Evolutionary conservation across 2,329 filamentous ascomycete genomes (phyloP), one percentile per base, ranked within the genome.

Genomic region (Stylonectria norvegica): DNA sequence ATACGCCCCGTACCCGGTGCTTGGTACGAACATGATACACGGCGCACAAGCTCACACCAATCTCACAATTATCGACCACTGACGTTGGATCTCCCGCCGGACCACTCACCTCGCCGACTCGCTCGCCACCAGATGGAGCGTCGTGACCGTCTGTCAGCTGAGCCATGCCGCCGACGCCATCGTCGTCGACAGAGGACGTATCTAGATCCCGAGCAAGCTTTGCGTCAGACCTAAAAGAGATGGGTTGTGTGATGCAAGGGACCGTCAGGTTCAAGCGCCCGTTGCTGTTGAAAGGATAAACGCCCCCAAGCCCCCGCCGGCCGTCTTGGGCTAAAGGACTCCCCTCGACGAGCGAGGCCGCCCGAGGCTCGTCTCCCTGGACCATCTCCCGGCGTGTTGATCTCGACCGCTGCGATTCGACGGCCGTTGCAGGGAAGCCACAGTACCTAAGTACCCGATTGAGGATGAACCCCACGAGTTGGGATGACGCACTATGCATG

Each of bases 121-220:
- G n/a, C n/a, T n/a, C n/a, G n/a, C n/a, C n/a, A n/a, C n/a, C 56
- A 57, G 55, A 57, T 56, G 49, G 37, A 41, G 32, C 43, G 42
- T 45, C 51, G 49, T 57, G 57, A 55, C 50, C 45, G 38, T 40
- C 35, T 48, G 55, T 59, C 56, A 58, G 52, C 49, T 59, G 56
- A 57, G 50, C 51, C 43, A 41, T 57, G 48, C 52, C 57, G 53
- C 55, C 42, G 52, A 54, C 51, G 53, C 54, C 50, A 54, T 52
- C 37, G 18, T 32, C 40, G 43, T 49, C 36, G 22, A 12, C 22
- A 7, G 8, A 25, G 22, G 22, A 8, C 7, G 22, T 35, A 46
- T 51, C 52, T 42, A 34, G 17, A 16, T 31, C 15, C 25, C 16
- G 14, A 9, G 5, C 18, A 15, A 12, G 11, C 18, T 20, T 11